Conservation (phyloP, 108 stramenopile genomes). For the Cyclotella baltica region DNA sequence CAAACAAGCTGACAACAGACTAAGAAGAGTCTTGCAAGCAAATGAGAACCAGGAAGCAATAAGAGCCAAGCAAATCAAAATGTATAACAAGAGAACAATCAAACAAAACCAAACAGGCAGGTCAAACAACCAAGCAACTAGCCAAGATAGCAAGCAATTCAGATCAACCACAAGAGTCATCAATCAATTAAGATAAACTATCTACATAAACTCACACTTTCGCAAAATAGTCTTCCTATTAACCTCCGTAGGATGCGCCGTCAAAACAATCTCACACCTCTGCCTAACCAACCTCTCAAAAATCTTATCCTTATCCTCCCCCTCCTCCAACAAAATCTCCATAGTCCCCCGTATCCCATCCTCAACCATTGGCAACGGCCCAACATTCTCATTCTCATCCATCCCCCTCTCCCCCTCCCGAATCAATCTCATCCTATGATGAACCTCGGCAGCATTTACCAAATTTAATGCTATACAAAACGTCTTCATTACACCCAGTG, state of each 20-base stretch:
- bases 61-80: background rate
- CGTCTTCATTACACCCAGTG: conserved; percentile 75
- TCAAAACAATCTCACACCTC: conserved; percentile 95
- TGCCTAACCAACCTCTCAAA: conserved; percentile 84
- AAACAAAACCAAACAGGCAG: background rate
- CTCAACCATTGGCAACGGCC: conserved; percentile 78
- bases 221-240: conserved; percentile 77
- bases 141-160: background rate
- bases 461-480: conserved; percentile 79
- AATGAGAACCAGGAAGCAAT: background rate
- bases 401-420: conserved; percentile 40
- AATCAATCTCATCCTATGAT: conserved; percentile 77
- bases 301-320: conserved; percentile 73
- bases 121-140: background rate
- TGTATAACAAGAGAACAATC: conserved; percentile 49
- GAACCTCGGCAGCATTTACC: conserved; percentile 88
- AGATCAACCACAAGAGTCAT: background rate
- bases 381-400: conserved; percentile 33
- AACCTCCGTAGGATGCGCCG: conserved; percentile 97
- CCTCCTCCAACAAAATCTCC: conserved; percentile 60
- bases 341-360: conserved; percentile 83
- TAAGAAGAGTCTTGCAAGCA: background rate
- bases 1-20: too few relatives aligned
- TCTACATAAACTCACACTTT: conserved; percentile 62
- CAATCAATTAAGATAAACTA: too few relatives aligned